Evolutionary conservation across 2,329 filamentous ascomycete genomes (phyloP).

Genomic region (Fusarium abutilonis): DNA sequence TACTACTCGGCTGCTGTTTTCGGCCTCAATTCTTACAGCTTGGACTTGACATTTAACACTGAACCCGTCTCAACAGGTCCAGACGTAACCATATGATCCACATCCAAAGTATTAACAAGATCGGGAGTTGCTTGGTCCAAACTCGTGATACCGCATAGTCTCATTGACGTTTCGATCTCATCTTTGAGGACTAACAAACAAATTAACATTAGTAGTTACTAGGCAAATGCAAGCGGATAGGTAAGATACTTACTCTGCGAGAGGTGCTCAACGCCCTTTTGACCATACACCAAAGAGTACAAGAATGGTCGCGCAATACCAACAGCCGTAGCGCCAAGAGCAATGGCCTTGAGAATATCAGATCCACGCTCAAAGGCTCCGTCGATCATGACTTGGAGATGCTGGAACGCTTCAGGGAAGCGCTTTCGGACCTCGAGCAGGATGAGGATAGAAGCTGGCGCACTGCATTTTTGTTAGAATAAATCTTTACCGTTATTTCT

Average conservation of each 20-base stretch:
- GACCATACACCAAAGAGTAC: constrained; percentile 63
- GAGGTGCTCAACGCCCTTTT: constrained; percentile 63
- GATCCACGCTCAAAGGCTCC: constrained; percentile 63
- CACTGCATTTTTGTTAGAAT: constrained; percentile 17
- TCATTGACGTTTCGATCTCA: constrained; percentile 47
- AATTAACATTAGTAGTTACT: background rate
- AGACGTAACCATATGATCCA: constrained; percentile 46
- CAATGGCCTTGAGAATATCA: constrained; percentile 64
- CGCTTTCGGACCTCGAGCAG: constrained; percentile 61
- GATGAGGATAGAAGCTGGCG: constrained; percentile 60
- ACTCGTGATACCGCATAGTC: constrained; percentile 45
- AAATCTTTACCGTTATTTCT: rapidly evolving
- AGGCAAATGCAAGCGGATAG: constrained; percentile 32
- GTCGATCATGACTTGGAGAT: constrained; percentile 63
- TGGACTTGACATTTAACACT: constrained; percentile 7
- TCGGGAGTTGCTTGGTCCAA: constrained; percentile 43
- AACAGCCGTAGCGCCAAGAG: constrained; percentile 63
- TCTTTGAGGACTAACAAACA: constrained; percentile 43
- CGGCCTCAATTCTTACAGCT: constrained; percentile 20
- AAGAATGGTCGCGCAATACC: constrained; percentile 63
- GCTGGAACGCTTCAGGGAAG: constrained; percentile 60
- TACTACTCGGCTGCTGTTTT: background rate
- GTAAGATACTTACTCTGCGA: constrained; percentile 63
- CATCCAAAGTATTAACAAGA: constrained; percentile 47
- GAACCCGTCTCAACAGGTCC: constrained; percentile 24